These are phyloP conservation scores for Micractinium conductrix DNA, from an alignment of 139 green algal genomes.

Conservation along the genomic window DNA sequence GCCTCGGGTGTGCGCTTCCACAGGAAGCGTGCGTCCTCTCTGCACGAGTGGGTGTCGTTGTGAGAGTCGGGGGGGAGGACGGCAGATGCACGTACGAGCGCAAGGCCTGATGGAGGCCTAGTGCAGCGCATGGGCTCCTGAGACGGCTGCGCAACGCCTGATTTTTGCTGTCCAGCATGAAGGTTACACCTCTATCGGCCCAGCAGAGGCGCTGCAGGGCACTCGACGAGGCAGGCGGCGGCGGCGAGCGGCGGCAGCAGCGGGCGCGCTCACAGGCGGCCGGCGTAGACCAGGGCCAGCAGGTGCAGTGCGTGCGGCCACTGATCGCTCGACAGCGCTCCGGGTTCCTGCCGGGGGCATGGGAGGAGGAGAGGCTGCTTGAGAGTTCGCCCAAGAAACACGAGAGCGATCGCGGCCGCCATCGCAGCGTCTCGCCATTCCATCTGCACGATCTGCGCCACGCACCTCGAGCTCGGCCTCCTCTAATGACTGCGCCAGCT, in stretches of 20 bases:
- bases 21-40: slow-evolving; percentile 48
- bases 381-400: not conserved
- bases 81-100: too few relatives aligned
- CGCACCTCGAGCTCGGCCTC: slow-evolving; percentile 27
- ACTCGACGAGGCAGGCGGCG: not conserved
- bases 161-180: too few relatives aligned
- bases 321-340: not conserved
- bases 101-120: not conserved
- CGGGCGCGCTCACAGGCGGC: slow-evolving; percentile 24
- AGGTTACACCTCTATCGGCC: too few relatives aligned
- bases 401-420: not conserved
- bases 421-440: too few relatives aligned
- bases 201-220: too few relatives aligned
- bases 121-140: too few relatives aligned
- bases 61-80: too few relatives aligned
- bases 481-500: not conserved
- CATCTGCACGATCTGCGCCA: too few relatives aligned
- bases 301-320: slow-evolving; percentile 42
- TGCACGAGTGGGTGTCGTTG: not conserved
- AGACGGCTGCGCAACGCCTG: too few relatives aligned
- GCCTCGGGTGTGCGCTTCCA: slow-evolving; percentile 40
- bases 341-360: slow-evolving; percentile 19
- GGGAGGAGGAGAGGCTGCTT: not conserved
- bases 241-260: not conserved
- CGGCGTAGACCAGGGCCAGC: slow-evolving; percentile 31